Base-by-base conservation (phyloP, 2,329 filamentous ascomycete genomes). In the Penicillium sclerotiorum region DNA sequence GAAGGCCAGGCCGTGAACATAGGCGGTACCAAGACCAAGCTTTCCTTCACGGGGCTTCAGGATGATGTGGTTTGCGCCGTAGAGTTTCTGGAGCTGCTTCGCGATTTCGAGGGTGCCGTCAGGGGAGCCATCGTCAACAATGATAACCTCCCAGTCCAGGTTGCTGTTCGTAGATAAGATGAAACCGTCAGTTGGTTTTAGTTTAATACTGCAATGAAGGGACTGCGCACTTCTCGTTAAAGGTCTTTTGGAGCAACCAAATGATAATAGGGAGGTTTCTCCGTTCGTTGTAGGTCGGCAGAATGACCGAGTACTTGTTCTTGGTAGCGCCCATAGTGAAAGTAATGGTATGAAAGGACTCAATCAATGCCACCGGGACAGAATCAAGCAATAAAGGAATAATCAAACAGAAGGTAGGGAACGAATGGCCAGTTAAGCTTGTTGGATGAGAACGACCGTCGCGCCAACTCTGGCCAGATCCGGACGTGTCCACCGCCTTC, bases 241-340 rank as follows among this genome's bases (percentile, higher is more conserved):
- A 97, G 56, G 87, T 96, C 72, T 86, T 87, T 77, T 95, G 89
- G 61, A 99, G 82, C 73, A 99, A 79, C 90, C 91, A 97, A 67
- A 88, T 84, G 70, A 97, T 90, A 72, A 99, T 94, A 66, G 94
- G 94, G 61, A 99, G 85, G 77, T 99, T 99, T 73, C 86, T 86
- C 70, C 94, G 90, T 83, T 99, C 94, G 74, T 99, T 97, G 84
- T 96, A 99, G 55, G 94, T 99, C 50, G 94, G 94, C 59, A 99
- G 85, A 69, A 99, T 93, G 70, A 99, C 87, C 61, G 93, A 96
- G 82, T 96, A 99, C 77, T 93, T 95, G 81, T 94, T 80, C 60
- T 80, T 77, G 41, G 71, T 58, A 47, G 62, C 56, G 11, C 54
- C 56, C 72, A 75, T 75, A 37, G 55, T 69, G 59, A 53, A 43